phyloP scores from a whole-genome alignment of 805 yeast genomes.

The Diddensiella santjacobensis region DNA sequence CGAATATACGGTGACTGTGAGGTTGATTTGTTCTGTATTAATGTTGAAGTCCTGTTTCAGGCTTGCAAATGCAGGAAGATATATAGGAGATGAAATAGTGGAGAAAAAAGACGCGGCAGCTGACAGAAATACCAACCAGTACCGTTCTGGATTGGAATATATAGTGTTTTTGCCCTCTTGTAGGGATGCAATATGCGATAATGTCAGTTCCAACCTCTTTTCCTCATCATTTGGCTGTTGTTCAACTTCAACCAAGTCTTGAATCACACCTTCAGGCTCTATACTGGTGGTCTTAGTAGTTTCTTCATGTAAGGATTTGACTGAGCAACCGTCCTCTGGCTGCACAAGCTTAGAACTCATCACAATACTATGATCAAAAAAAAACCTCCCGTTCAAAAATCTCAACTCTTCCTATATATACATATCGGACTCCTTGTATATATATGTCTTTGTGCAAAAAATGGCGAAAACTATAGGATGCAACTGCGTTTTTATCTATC shows the following conservation, averaged over 20 bases:
- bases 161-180: slow-evolving; percentile 1
- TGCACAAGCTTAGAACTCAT: background rate
- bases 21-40: slow-evolving; percentile 54
- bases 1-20: slow-evolving; percentile 73
- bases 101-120: slow-evolving; percentile 55
- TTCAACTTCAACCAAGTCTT: background rate
- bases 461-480: too few relatives aligned
- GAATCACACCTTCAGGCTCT: background rate
- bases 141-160: slow-evolving; percentile 2
- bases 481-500: too few relatives aligned
- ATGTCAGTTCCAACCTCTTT: slow-evolving; percentile 1
- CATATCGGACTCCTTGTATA: too few relatives aligned
- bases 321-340: background rate
- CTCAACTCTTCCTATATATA: too few relatives aligned
- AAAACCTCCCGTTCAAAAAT: too few relatives aligned
- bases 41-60: slow-evolving; percentile 54
- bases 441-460: too few relatives aligned
- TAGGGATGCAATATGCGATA: background rate
- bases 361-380: too few relatives aligned
- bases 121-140: background rate
- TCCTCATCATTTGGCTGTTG: background rate
- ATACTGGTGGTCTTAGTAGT: background rate
- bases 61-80: slow-evolving; percentile 69
- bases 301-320: background rate
- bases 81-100: slow-evolving; percentile 69